Evolutionary conservation across 495 filamentous ascomycete species (phyloP).

Genomic region (Hypoxylon lienhwacheense): DNA sequence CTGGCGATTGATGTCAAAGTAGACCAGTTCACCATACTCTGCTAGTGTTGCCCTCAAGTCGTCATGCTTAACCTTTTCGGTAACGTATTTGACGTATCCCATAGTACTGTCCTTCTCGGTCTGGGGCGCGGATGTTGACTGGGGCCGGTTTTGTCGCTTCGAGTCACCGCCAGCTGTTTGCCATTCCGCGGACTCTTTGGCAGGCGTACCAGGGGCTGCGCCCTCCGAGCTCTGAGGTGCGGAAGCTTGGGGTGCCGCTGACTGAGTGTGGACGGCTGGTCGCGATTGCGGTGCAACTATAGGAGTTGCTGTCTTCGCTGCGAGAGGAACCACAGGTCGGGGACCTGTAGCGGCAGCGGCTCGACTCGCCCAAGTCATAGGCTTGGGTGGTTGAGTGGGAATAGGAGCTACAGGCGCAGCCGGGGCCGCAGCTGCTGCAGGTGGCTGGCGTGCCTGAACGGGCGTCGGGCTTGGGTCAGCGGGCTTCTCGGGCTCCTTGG

Average conservation of each 20-base stretch:
- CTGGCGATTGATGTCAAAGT: conserved; percentile 83
- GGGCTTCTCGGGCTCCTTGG: conserved; percentile 58
- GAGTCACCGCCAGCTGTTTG: conserved; percentile 81
- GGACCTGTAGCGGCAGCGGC: conserved; percentile 53
- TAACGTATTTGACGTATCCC: conserved; percentile 93
- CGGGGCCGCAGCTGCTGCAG: conserved; percentile 44
- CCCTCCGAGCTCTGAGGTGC: conserved; percentile 32
- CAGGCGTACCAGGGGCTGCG: conserved; percentile 31
- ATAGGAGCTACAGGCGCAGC: conserved; percentile 27
- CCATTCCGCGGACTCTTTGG: conserved; percentile 64
- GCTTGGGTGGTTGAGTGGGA: conserved; percentile 52
- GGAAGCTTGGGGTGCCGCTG: conserved; percentile 31
- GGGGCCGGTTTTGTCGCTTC: conserved; percentile 73
- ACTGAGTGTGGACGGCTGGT: conserved; percentile 27
- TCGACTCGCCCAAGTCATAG: conserved; percentile 91
- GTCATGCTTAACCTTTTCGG: conserved; percentile 73
- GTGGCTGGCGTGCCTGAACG: conserved; percentile 47
- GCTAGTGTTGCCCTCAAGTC: conserved; percentile 65
- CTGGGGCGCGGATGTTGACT: conserved; percentile 51
- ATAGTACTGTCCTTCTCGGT: conserved; percentile 67
- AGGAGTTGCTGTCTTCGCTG: conserved; percentile 49
- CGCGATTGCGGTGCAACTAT: conserved; percentile 41
- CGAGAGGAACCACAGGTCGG: conserved; percentile 50
- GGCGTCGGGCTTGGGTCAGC: conserved; percentile 63
- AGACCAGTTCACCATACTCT: conserved; percentile 76